These are phyloP conservation scores for Ampelomyces quisqualis DNA, from an alignment of 2,329 filamentous ascomycete species.

Conservation along the genomic window DNA sequence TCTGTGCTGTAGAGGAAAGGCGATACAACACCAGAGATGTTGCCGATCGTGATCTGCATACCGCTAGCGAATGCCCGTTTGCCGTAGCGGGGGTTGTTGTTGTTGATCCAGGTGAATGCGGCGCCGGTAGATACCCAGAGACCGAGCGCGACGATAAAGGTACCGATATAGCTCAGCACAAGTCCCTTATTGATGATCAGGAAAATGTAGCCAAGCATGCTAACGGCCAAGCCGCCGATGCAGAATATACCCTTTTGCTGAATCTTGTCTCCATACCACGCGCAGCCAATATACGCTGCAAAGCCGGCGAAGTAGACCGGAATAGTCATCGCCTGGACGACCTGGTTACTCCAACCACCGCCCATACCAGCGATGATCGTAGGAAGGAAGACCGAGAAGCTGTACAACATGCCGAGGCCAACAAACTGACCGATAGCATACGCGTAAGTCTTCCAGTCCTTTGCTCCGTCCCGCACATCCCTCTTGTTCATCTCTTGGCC, in stretches of 20 bases:
- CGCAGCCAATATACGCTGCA: constrained; percentile 23
- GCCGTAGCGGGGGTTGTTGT: constrained; percentile 35
- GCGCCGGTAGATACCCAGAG: constrained; percentile 28
- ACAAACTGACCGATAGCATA: constrained; percentile 51
- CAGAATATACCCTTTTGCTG: constrained; percentile 33
- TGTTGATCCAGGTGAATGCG: constrained; percentile 30
- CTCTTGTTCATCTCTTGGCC: constrained; percentile 50
- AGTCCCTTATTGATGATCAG: constrained; percentile 21
- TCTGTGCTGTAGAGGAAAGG: constrained; percentile 25
- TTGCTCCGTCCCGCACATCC: constrained; percentile 52
- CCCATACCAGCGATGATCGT: constrained; percentile 34
- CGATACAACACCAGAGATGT: constrained; percentile 38
- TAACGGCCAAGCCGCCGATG: constrained; percentile 35
- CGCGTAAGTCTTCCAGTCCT: constrained; percentile 35
- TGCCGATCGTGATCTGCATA: constrained; percentile 41
- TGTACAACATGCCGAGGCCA: constrained; percentile 27
- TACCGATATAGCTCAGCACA: constrained; percentile 26
- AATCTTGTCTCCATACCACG: constrained; percentile 29
- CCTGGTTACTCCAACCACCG: constrained; percentile 23
- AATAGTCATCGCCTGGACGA: constrained; percentile 35
- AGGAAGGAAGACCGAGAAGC: constrained; percentile 32
- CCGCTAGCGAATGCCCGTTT: constrained; percentile 33
- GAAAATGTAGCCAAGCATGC: constrained; percentile 53
- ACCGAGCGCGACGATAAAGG: constrained; percentile 34
- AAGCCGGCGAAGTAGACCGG: constrained; percentile 34